Evolutionary conservation across 305 asterid species (phyloP).

Genomic region (Galium porrigens): DNA sequence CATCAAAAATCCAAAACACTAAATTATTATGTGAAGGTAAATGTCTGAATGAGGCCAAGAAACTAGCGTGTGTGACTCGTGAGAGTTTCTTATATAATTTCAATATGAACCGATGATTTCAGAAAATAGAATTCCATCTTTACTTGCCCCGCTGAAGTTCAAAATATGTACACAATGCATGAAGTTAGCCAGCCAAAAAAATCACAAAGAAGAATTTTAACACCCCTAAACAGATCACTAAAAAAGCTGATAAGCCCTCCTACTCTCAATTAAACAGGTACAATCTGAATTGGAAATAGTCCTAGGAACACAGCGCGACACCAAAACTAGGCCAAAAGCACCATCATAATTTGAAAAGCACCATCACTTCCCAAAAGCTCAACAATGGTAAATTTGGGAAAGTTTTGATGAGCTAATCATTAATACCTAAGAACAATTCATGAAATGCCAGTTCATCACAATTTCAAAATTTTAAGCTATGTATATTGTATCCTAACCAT

Average conservation of each 20-base stretch:
- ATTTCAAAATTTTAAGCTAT: neutral
- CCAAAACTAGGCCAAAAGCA: neutral
- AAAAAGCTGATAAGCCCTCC: neutral
- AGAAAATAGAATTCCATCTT: neutral
- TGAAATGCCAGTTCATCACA: neutral
- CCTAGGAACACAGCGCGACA: neutral
- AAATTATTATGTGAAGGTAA: neutral
- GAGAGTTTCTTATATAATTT: neutral
- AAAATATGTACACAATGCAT: neutral
- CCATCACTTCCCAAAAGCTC: neutral
- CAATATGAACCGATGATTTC: neutral
- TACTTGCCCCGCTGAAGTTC: neutral
- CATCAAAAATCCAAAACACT: constrained; percentile 23
- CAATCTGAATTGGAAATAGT: neutral
- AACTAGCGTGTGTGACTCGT: neutral
- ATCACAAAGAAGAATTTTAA: neutral
- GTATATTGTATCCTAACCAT: neutral
- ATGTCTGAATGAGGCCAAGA: constrained; percentile 1
- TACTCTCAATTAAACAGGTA: neutral
- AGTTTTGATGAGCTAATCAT: neutral
- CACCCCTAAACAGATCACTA: neutral
- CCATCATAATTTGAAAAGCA: neutral
- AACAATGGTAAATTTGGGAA: neutral
- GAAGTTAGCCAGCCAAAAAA: neutral
- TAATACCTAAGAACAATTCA: neutral